Percentiles rank a stretch among this genome's conserved stretches.
Evolutionary conservation across 495 filamentous ascomycete genomes (phyloP).

Genomic region (Lepraria neglecta): DNA sequence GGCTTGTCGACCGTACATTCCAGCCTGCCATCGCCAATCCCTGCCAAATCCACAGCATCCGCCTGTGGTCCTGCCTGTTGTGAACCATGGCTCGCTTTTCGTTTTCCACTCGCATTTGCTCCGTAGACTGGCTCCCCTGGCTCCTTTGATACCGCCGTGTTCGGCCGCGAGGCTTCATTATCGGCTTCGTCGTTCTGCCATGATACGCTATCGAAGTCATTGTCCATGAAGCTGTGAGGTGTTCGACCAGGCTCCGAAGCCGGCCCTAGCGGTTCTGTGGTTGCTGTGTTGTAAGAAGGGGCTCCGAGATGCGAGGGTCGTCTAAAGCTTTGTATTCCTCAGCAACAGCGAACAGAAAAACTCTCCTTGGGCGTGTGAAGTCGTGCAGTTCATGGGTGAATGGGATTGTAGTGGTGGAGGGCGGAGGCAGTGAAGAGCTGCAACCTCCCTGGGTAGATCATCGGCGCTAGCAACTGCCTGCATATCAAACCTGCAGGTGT

Average conservation of each 20-base stretch:
- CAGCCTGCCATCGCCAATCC: constrained; percentile 71
- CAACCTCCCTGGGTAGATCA: constrained; percentile 3
- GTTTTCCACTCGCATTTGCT: constrained; percentile 48
- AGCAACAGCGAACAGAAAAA: too few relatives aligned
- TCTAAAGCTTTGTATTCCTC: too few relatives aligned
- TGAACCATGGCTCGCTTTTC: constrained; percentile 44
- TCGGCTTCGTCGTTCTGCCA: constrained; percentile 47
- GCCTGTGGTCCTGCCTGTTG: constrained; percentile 51
- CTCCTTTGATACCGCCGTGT: constrained; percentile 39
- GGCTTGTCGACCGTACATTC: constrained; percentile 78
- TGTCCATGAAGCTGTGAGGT: constrained; percentile 32
- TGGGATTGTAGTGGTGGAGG: not conserved
- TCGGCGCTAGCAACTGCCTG: not conserved
- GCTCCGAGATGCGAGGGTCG: too few relatives aligned
- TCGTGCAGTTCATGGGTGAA: not conserved
- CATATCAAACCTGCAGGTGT: not conserved
- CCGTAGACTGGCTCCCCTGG: constrained; percentile 34
- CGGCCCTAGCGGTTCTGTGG: not conserved
- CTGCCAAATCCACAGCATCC: constrained; percentile 56
- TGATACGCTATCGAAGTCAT: constrained; percentile 55
- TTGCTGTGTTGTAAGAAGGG: not conserved
- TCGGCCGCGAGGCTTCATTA: constrained; percentile 45
- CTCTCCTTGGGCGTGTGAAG: not conserved
- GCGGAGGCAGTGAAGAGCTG: not conserved
- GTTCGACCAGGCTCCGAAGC: not conserved